These are phyloP conservation scores for Picea sitchensis DNA, from an alignment of 75 land plant species.

Conservation along the genomic window DNA sequence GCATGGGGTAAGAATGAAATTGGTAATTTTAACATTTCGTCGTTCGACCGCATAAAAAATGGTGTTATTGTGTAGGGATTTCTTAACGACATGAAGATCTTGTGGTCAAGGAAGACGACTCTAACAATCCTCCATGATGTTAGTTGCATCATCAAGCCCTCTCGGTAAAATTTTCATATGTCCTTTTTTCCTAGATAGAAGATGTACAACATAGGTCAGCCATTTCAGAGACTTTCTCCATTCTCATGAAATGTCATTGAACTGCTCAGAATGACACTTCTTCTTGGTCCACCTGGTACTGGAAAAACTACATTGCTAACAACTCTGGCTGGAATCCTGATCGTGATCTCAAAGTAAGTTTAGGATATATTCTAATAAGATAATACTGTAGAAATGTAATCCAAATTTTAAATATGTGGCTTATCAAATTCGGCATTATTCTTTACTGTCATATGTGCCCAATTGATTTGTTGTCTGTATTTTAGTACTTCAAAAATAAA, in stretches of 20 bases:
- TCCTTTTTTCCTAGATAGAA: neutral
- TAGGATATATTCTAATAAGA: no score
- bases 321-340: no score
- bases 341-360: no score
- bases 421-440: no score
- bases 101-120: constrained; percentile 40
- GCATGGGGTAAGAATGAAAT: neutral
- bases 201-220: neutral
- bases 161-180: constrained; percentile 28
- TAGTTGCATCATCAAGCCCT: constrained; percentile 64
- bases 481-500: no score
- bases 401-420: no score
- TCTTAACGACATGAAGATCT: constrained; percentile 22
- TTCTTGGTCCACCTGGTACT: no score
- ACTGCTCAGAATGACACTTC: constrained; percentile 52
- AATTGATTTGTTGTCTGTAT: no score
- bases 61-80: constrained; percentile 15
- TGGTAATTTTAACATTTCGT: neutral
- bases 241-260: neutral
- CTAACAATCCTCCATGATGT: constrained; percentile 56
- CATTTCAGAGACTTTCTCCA: neutral
- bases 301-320: no score
- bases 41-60: neutral
- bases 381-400: no score
- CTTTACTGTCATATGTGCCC: no score